Percentiles rank a stretch among this genome's conserved stretches.
Evolutionary conservation across 1,284 basidiomycete genomes (phyloP).

Genomic region (Paramarasmius palmivorus): DNA sequence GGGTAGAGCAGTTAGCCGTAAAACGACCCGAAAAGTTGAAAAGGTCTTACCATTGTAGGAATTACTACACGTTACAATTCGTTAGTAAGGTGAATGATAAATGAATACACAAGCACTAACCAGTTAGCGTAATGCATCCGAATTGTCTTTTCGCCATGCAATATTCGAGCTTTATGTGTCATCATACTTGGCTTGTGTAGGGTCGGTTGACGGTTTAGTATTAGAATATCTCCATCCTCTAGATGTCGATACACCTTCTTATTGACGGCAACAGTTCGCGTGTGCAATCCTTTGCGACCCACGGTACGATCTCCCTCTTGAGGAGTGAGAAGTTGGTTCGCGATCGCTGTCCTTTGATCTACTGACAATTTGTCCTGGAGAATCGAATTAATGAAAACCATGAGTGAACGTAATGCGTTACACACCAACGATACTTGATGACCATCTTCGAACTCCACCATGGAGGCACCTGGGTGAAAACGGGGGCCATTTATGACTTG

Average conservation of each 20-base stretch:
- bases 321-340: conserved; percentile 95
- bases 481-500: conserved; percentile 92
- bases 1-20: conserved; percentile 11
- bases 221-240: conserved; percentile 92
- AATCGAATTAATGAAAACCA: neutral
- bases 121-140: conserved; percentile 99
- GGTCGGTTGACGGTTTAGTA: conserved; percentile 98
- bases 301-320: conserved; percentile 67
- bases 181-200: conserved; percentile 99
- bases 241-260: conserved; percentile 99
- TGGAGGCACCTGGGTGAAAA: conserved; percentile 90
- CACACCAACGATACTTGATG: conserved; percentile 78
- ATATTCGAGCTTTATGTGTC: conserved; percentile 92
- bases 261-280: conserved; percentile 78
- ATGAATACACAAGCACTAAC: conserved; percentile 40
- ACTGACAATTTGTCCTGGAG: conserved; percentile 81
- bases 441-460: conserved; percentile 96
- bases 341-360: conserved; percentile 92
- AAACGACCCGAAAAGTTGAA: conserved; percentile 4
- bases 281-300: conserved; percentile 60
- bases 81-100: conserved; percentile 5
- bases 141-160: conserved; percentile 98
- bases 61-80: conserved; percentile 57
- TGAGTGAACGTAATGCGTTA: conserved; percentile 19
- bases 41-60: conserved; percentile 85